A percentile compares a stretch with the other conserved stretches of the same genome.
Conservation (phyloP, 2,329 filamentous ascomycete species). For the Aspergillus thermomutatus region DNA sequence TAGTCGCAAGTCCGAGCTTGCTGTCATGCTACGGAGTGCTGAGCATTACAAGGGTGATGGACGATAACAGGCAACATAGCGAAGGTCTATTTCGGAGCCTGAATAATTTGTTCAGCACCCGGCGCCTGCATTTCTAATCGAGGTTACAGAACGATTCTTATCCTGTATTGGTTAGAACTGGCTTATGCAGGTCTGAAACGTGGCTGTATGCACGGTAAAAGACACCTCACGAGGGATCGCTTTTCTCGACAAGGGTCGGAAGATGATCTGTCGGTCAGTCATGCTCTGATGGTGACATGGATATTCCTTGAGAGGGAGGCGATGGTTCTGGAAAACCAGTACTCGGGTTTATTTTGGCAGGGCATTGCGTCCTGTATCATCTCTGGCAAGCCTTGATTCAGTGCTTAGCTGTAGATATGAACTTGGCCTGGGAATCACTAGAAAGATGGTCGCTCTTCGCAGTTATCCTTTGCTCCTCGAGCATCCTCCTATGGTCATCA, state of each 20-base stretch:
- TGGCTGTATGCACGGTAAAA: not conserved
- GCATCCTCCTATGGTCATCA: not conserved
- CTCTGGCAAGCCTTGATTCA: not conserved
- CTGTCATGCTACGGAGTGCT: too few species aligned
- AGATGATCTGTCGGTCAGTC: not conserved
- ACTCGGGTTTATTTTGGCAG: not conserved
- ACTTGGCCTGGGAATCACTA: too few species aligned
- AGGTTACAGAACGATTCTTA: not conserved
- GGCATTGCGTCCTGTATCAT: not conserved
- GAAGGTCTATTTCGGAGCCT: not conserved
- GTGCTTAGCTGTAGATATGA: not conserved
- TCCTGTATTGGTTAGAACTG: not conserved
- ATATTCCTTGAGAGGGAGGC: not conserved
- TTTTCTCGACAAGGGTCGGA: not conserved
- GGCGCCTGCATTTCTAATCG: not conserved
- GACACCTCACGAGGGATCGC: not conserved
- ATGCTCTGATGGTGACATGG: not conserved
- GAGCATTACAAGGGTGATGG: too few species aligned
- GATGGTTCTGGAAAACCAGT: not conserved
- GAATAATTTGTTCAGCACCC: not conserved
- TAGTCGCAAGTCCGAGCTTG: too few species aligned
- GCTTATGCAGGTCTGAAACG: not conserved
- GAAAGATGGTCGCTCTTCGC: not conserved
- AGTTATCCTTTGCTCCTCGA: not conserved
- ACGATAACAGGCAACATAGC: not conserved